Percentiles rank a stretch among this genome's conserved stretches.
phyloP scores from a whole-genome alignment of 2,329 filamentous ascomycete species.

The Drechslerella coelobrocha region DNA sequence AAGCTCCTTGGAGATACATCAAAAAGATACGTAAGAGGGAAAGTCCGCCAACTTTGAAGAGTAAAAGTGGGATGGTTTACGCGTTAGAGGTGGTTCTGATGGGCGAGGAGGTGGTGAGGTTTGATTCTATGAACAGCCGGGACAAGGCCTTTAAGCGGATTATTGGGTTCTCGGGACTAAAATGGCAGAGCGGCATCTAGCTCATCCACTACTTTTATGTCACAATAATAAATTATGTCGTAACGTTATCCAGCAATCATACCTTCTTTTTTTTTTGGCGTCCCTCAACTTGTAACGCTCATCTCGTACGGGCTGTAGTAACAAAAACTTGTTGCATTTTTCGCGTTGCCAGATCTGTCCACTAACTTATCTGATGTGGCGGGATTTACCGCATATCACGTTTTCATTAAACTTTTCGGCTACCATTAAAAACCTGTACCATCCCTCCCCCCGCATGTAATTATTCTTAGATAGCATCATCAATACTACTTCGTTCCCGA shows the following conservation, averaged over 20 bases:
- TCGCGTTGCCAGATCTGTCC: constrained; percentile 26
- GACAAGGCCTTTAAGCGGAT: constrained; percentile 46
- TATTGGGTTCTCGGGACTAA: constrained; percentile 34
- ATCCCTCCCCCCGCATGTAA: too few species aligned
- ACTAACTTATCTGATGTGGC: constrained; percentile 18
- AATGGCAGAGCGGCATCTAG: constrained; percentile 25
- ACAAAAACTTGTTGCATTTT: constrained; percentile 38
- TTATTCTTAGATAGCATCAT: too few species aligned
- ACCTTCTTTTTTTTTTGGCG: too few species aligned
- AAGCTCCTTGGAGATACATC: constrained; percentile 22
- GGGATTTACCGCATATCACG: too few species aligned
- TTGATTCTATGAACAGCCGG: constrained; percentile 27
- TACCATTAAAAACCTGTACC: too few species aligned
- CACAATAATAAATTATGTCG: too few species aligned
- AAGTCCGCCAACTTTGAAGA: not conserved
- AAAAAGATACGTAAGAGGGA: constrained; percentile 23
- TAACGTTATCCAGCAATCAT: too few species aligned
- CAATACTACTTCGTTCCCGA: too few species aligned
- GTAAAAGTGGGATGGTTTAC: constrained; percentile 28
- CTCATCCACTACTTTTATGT: not conserved
- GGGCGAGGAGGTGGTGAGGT: constrained; percentile 22
- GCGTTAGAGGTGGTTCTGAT: constrained; percentile 13
- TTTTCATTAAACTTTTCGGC: too few species aligned
- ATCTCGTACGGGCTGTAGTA: too few species aligned
- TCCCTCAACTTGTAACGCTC: too few species aligned